phyloP scores from a whole-genome alignment of 176 grass and related monocot genomes.

The Musa beccarii region DNA sequence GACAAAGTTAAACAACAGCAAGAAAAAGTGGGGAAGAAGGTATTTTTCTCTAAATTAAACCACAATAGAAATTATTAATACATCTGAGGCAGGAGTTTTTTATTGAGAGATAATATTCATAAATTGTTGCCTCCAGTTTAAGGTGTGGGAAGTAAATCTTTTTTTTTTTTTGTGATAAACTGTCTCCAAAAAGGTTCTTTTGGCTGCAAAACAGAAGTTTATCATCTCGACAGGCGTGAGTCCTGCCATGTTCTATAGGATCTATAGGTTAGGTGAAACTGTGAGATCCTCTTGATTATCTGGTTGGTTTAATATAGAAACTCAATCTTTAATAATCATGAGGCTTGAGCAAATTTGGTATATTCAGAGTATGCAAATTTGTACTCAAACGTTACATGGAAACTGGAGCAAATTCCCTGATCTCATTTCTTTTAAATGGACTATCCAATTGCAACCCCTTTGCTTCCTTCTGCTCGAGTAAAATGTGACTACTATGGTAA shows the following conservation, averaged over 20 bases:
- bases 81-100: not conserved
- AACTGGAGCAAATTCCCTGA: not conserved
- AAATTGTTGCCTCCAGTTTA: not conserved
- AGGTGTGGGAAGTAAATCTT: not conserved
- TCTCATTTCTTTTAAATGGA: not conserved
- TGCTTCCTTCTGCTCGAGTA: not conserved
- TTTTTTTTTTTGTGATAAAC: too few species aligned
- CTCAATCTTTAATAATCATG: not conserved
- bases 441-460: not conserved
- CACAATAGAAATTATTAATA: not conserved
- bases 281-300: not conserved
- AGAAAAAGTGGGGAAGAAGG: conserved; percentile 94
- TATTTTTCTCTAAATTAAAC: conserved; percentile 11
- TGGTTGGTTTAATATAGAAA: not conserved
- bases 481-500: not conserved
- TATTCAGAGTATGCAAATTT: not conserved
- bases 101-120: not conserved
- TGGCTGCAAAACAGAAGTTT: not conserved
- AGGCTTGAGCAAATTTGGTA: not conserved
- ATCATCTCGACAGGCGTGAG: not conserved
- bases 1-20: conserved; percentile 90
- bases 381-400: not conserved
- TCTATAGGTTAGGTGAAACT: not conserved
- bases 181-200: not conserved
- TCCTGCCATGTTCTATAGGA: not conserved